Evolutionary conservation across 495 filamentous ascomycete species (phyloP).

Genomic region (Xylaria curta): DNA sequence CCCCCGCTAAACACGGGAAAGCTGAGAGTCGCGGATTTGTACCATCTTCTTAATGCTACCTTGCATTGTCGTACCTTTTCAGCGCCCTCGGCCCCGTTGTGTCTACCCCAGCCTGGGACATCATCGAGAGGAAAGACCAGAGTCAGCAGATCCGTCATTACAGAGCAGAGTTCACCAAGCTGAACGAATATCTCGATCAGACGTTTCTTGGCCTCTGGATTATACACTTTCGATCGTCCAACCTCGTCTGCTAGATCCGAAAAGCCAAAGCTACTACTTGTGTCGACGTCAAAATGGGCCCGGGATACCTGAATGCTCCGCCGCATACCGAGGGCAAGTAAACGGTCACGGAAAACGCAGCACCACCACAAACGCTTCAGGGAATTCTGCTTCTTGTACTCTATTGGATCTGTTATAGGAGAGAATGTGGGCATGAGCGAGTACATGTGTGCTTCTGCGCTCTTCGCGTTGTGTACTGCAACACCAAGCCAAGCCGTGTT

Average conservation of each 20-base stretch:
- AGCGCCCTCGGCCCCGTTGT: conserved; percentile 32
- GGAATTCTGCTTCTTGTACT: conserved; percentile 40
- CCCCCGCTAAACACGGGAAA: conserved; percentile 42
- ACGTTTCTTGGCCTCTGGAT: conserved; percentile 47
- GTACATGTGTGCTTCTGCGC: conserved; percentile 48
- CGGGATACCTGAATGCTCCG: conserved; percentile 55
- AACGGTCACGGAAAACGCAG: conserved; percentile 57
- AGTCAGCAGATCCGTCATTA: conserved; percentile 53
- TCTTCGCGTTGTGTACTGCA: conserved; percentile 56
- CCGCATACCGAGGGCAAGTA: conserved; percentile 54
- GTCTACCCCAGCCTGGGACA: conserved; percentile 40
- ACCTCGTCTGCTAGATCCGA: conserved; percentile 55
- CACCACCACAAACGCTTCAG: conserved; percentile 59
- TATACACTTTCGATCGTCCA: conserved; percentile 50
- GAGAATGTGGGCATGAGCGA: conserved; percentile 38
- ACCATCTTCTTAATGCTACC: conserved; percentile 40
- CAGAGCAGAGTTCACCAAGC: conserved; percentile 52
- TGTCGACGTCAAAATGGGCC: conserved; percentile 44
- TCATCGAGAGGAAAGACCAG: conserved; percentile 50
- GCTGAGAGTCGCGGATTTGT: conserved; percentile 37
- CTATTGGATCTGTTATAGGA: conserved; percentile 33
- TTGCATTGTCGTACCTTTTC: conserved; percentile 37
- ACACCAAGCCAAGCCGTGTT: conserved; percentile 55
- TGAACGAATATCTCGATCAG: conserved; percentile 53
- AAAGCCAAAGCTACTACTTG: conserved; percentile 42